Evolutionary conservation across 495 filamentous ascomycete genomes (phyloP), one percentile per base, ranked within the genome.

Genomic region (Podospora tetraspora): DNA sequence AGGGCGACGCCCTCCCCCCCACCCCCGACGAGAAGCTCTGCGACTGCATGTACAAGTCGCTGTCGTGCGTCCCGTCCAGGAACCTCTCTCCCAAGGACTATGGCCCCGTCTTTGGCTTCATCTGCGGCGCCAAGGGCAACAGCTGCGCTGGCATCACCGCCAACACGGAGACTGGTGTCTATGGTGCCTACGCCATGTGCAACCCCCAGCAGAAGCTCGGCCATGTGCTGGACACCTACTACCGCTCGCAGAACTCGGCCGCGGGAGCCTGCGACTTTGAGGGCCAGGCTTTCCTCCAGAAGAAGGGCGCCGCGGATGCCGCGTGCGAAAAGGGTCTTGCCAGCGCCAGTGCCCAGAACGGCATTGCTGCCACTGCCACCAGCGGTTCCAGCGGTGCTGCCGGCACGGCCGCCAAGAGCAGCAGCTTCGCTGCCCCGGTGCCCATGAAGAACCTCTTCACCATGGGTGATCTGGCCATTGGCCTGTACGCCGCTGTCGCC

Each of bases 131-230:
- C 66, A 81, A 83, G 66, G 63, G 61, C 11, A 71, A 72, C 29
- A 75, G 76, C 3, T 97, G 95, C 81, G 78, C 77, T 8, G 94
- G 92, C 57, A 89, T 98, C 76, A 77, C 77, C 59, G 80, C 84
- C 70, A 92, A 97, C 76, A 84, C 82, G 16, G 87, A 86, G 62
- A 86, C 84, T 23, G 95, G 93, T 62, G 81, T 81, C 24, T 99
- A 96, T 77, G 95, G 95, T 62, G 88, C 92, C 7, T 98, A 93
- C 82, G 87, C 88, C 78, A 96, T 97, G 91, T 99, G 95, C 84
- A 85, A 84, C 71, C 69, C 87, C 70, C 86, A 83, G 69, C 84
- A 96, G 78, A 85, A 95, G 80, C 87, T 98, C 25, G 88, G 87
- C 63, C 97, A 88, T 75, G 90, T 88, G 34, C 84, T 97, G 70